Conservation (phyloP, 768 basidiomycete species). For the Hericium coralloides region DNA sequence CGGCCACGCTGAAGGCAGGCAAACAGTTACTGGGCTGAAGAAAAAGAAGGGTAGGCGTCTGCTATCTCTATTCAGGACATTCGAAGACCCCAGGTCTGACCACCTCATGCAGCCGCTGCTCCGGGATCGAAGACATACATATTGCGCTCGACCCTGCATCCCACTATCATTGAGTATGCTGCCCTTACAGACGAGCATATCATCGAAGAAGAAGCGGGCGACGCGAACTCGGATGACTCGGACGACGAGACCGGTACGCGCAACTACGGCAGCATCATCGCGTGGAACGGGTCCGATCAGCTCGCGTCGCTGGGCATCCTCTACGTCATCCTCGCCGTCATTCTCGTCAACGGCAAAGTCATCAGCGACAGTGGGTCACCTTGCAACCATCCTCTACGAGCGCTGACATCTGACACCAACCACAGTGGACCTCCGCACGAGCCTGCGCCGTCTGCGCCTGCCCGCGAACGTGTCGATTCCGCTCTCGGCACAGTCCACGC, state of each 20-base stretch:
- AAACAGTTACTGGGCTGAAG: constrained; percentile 30
- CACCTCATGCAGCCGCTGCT: constrained; percentile 33
- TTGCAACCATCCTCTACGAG: neutral
- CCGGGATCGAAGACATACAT: constrained; percentile 75
- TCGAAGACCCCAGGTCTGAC: constrained; percentile 1
- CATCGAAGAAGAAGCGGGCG: constrained; percentile 36
- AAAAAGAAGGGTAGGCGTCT: constrained; percentile 57
- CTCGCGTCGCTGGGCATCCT: constrained; percentile 65
- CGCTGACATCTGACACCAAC: neutral
- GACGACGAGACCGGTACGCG: constrained; percentile 37
- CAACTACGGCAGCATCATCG: constrained; percentile 60
- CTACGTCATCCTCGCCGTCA: constrained; percentile 72
- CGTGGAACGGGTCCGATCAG: constrained; percentile 63
- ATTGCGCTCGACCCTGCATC: constrained; percentile 64
- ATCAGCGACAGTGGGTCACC: constrained; percentile 60
- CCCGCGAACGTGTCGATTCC: constrained; percentile 38
- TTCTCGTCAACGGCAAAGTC: constrained; percentile 72
- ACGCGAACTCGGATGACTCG: constrained; percentile 42
- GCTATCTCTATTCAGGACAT: neutral
- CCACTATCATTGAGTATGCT: constrained; percentile 52
- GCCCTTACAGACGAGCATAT: constrained; percentile 37
- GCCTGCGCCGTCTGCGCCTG: constrained; percentile 64
- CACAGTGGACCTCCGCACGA: constrained; percentile 62
- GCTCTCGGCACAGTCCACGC: constrained; percentile 41
- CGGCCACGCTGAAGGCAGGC: constrained; percentile 5